Evolutionary conservation across 768 basidiomycete species (phyloP).

Genomic region (Pleurotus giganteus): DNA sequence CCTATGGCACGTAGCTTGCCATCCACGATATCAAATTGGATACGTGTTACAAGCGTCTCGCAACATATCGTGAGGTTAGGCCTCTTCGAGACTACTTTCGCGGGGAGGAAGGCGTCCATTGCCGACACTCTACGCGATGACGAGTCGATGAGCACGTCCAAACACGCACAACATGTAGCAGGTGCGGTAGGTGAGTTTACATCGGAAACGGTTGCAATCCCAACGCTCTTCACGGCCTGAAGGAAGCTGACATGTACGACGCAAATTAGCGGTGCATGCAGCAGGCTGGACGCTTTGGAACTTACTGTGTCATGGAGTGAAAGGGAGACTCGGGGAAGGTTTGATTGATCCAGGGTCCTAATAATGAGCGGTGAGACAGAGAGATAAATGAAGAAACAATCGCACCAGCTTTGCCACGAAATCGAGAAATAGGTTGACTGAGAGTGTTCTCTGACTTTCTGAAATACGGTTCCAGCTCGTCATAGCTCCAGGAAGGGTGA

Average conservation of each 20-base stretch:
- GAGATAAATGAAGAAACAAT: neutral
- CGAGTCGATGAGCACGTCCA: conserved; percentile 68
- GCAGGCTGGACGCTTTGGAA: neutral
- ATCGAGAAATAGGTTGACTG: neutral
- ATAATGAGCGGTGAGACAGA: neutral
- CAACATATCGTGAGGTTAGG: conserved; percentile 64
- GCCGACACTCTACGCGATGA: conserved; percentile 56
- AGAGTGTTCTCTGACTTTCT: neutral
- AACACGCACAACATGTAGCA: neutral
- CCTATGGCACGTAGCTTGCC: conserved; percentile 50
- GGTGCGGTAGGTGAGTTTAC: conserved; percentile 52
- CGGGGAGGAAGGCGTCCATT: conserved; percentile 67
- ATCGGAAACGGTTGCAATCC: conserved; percentile 61
- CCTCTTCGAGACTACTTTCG: conserved; percentile 56
- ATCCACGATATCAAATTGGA: conserved; percentile 50
- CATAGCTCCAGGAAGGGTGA: neutral
- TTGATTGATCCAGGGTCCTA: neutral
- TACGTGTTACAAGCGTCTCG: conserved; percentile 52
- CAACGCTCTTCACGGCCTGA: conserved; percentile 45
- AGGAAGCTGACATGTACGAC: neutral
- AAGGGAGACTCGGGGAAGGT: neutral
- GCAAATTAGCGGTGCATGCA: neutral
- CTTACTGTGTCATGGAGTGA: neutral
- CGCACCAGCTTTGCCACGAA: neutral
- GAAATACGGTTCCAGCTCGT: neutral